Base-by-base conservation (phyloP, 768 basidiomycete genomes). In the Amanita muscaria region DNA sequence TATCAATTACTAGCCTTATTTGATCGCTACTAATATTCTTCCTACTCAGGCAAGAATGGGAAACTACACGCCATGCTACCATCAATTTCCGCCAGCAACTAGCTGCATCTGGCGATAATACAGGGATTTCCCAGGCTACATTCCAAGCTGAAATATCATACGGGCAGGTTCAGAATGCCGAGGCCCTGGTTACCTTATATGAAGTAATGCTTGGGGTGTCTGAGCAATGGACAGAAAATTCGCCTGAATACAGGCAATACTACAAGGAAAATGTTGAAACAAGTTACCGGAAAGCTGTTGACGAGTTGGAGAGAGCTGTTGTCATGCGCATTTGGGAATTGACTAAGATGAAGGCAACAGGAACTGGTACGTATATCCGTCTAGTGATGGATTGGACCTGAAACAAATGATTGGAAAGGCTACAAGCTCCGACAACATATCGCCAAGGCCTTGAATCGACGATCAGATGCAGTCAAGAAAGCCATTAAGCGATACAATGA, bases 391-490 rank as follows among this genome's bases (percentile, higher is more conserved):
- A 6, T 22, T 36, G 9, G 5, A 36, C 30, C 37, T 39, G 37
- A 39, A 39, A 31, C 40, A 18, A 2, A 6, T n/a, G 10, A 24
- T 5, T 9, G 5, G 12, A 16, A 31, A 51, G 47, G 41, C 4
- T 29, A 38, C 41, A 29, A 14, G 38, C 41, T 43, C 10, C 33
- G 40, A 9, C 3, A 42, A 11, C 40, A 51, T 11, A 51, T 51
- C 21, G 34, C 18, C 2, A 48, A 37, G 14, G 46, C 49, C 2
- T 21, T 51, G 16, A 39, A 35, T 11, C 23, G 40, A 9, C 47
- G 49, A 12, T 48, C 49, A 15, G 19, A 33, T 12, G 19, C 46
- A 8, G 50, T 42, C 15, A 30, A 16, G 25, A 42, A 42, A 11
- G n/a, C 29, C 3, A 42, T 42, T n/a, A 42, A 18, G 15, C 27